phyloP scores from a whole-genome alignment of 2,329 filamentous ascomycete genomes.

The Albifimbria verrucaria region DNA sequence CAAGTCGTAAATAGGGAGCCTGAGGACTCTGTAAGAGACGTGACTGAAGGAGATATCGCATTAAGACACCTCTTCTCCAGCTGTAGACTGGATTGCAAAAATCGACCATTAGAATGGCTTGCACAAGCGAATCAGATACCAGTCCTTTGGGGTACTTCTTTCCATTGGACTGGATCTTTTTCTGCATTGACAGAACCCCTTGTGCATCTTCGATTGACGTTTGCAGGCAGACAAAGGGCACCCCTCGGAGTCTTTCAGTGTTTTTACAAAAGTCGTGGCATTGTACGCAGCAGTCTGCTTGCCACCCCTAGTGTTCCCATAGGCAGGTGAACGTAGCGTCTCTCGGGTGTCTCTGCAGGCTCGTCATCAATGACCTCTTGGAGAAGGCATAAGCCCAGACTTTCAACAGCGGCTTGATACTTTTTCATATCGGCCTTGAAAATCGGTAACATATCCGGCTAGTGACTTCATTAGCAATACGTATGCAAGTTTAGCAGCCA shows the following conservation, averaged over 20 bases:
- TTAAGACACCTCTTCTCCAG: slow-evolving; percentile 3
- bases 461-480: neutral
- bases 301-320: neutral
- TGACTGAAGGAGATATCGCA: slow-evolving; percentile 3
- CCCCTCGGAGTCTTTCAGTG: slow-evolving; percentile 1
- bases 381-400: neutral
- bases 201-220: slow-evolving; percentile 5
- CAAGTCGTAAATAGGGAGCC: neutral
- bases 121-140: neutral
- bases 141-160: neutral
- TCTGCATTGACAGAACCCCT: neutral
- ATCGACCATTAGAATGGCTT: slow-evolving; percentile 5
- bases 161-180: neutral
- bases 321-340: neutral
- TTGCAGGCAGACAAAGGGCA: slow-evolving; percentile 3
- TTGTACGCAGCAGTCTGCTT: neutral
- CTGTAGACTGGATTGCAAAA: slow-evolving; percentile 8
- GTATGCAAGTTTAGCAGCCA: neutral
- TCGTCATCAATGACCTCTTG: neutral
- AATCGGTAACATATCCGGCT: neutral
- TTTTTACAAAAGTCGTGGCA: neutral
- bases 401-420: neutral
- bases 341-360: neutral
- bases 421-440: neutral
- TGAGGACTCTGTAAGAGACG: neutral